A percentile compares a stretch with the other conserved stretches of the same genome.
Evolutionary conservation across 2,329 filamentous ascomycete genomes (phyloP).

Genomic region (Cladophialophora psammophila): DNA sequence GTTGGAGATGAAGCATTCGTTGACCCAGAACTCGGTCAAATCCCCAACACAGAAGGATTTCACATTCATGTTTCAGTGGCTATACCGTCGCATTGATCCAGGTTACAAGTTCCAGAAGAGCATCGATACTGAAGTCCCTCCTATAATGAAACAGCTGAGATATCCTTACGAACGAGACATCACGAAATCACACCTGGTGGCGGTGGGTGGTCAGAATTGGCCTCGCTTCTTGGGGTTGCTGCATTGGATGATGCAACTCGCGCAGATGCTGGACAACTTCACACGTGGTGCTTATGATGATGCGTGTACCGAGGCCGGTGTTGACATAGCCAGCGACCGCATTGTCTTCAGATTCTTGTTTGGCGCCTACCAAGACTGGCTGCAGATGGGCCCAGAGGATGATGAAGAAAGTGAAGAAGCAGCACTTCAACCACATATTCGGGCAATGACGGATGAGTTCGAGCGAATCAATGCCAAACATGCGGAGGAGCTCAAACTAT

Average conservation of each 20-base stretch:
- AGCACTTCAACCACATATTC: constrained; percentile 81
- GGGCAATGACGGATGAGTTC: constrained; percentile 87
- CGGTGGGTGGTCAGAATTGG: constrained; percentile 97
- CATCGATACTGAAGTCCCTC: constrained; percentile 93
- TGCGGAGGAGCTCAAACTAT: constrained; percentile 78
- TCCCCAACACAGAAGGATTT: constrained; percentile 98
- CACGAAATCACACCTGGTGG: constrained; percentile 92
- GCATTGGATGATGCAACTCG: constrained; percentile 99
- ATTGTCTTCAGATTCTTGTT: constrained; percentile 95
- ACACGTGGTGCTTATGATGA: constrained; percentile 81
- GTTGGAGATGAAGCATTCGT: constrained; percentile 92
- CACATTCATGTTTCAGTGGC: constrained; percentile 96
- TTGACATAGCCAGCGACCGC: constrained; percentile 86
- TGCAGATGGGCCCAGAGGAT: constrained; percentile 88
- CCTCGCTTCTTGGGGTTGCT: constrained; percentile 89
- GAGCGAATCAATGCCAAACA: constrained; percentile 85
- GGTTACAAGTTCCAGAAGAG: constrained; percentile 91
- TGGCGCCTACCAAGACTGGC: constrained; percentile 89
- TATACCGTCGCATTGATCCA: constrained; percentile 95
- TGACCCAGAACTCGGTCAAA: constrained; percentile 90
- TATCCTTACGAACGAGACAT: constrained; percentile 97
- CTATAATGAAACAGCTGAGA: constrained; percentile 87
- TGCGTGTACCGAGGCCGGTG: constrained; percentile 83
- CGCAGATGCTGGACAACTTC: constrained; percentile 90
- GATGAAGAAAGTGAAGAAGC: constrained; percentile 82